Conservation (phyloP, 1,139 yeast genomes). For the Geotrichum histeridarum region DNA sequence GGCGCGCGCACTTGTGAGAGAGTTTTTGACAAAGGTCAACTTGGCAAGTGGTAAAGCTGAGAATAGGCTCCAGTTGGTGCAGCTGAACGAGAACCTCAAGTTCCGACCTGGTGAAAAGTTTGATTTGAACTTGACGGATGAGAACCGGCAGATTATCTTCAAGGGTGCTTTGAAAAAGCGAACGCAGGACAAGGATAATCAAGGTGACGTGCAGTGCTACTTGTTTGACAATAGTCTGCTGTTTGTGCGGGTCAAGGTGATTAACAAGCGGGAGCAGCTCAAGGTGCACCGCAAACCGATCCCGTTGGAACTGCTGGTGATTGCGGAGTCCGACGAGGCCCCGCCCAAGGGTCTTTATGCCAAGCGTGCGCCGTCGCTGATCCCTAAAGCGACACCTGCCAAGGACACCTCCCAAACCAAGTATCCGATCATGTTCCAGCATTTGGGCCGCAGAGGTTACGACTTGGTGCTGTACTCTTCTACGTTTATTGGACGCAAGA, state of each 20-base stretch:
- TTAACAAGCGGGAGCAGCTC: conserved; percentile 85
- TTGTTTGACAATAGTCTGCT: conserved; percentile 82
- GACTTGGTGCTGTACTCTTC: conserved; percentile 63
- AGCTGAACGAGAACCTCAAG: conserved; percentile 68
- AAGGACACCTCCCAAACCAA: conserved; percentile 33
- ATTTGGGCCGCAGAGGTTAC: conserved; percentile 58
- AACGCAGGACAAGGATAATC: conserved; percentile 70
- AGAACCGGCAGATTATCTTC: conserved; percentile 69
- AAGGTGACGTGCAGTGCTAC: conserved; percentile 70
- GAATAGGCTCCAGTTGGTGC: conserved; percentile 84
- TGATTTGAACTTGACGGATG: conserved; percentile 77
- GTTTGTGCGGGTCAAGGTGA: conserved; percentile 79
- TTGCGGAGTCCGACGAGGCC: conserved; percentile 72
- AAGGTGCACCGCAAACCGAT: conserved; percentile 88
- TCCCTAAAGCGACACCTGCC: conserved; percentile 32
- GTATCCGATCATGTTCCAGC: conserved; percentile 51
- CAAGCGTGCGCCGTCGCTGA: conserved; percentile 41
- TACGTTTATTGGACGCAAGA: conserved; percentile 67
- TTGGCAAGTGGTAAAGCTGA: conserved; percentile 91
- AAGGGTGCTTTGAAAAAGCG: conserved; percentile 73
- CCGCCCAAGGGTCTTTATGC: conserved; percentile 50
- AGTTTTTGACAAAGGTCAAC: conserved; percentile 74
- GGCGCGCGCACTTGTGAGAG: conserved; percentile 72
- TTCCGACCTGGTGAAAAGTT: conserved; percentile 83
- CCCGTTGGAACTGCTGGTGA: conserved; percentile 75